Percentiles rank a stretch among this genome's conserved stretches.
Conservation (phyloP, 2,329 filamentous ascomycete species). For the Fusarium subtropicale region DNA sequence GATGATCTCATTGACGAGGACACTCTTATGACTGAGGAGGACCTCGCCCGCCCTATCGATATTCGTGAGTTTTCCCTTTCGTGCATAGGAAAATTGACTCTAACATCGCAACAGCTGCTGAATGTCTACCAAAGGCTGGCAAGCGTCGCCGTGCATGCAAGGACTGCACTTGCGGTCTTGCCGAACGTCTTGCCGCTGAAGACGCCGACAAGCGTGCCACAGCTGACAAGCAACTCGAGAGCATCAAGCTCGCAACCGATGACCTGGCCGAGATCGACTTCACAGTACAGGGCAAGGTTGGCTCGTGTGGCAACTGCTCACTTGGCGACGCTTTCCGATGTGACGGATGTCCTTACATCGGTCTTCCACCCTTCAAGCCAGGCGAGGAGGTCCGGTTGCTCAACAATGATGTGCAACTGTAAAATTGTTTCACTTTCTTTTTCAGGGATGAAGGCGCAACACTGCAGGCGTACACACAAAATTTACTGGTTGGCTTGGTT, state of each 20-base stretch:
- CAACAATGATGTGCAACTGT: conserved; percentile 88
- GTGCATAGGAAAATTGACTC: conserved; percentile 4
- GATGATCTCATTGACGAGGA: conserved; percentile 95
- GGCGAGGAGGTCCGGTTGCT: conserved; percentile 92
- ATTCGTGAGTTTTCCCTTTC: conserved; percentile 72
- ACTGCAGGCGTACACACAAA: conserved; percentile 44
- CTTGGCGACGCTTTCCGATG: conserved; percentile 90
- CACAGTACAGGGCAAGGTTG: conserved; percentile 96
- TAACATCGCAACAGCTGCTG: conserved; percentile 67
- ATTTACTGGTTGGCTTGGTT: conserved; percentile 38
- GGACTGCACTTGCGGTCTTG: conserved; percentile 95
- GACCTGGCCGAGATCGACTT: conserved; percentile 93
- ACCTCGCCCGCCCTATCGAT: conserved; percentile 80
- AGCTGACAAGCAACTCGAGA: conserved; percentile 73
- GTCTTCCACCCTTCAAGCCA: conserved; percentile 94
- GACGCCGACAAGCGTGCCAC: conserved; percentile 78
- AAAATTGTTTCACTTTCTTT: conserved; percentile 28
- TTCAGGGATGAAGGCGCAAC: conserved; percentile 35
- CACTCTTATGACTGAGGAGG: conserved; percentile 84
- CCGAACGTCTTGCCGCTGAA: conserved; percentile 86
- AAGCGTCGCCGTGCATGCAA: conserved; percentile 96
- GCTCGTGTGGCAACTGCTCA: conserved; percentile 93
- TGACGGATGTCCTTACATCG: conserved; percentile 82
- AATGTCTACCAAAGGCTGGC: conserved; percentile 87
- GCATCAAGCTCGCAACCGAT: conserved; percentile 77